Evolutionary conservation across 305 asterid species (phyloP).

Genomic region (Petunia hybrid): DNA sequence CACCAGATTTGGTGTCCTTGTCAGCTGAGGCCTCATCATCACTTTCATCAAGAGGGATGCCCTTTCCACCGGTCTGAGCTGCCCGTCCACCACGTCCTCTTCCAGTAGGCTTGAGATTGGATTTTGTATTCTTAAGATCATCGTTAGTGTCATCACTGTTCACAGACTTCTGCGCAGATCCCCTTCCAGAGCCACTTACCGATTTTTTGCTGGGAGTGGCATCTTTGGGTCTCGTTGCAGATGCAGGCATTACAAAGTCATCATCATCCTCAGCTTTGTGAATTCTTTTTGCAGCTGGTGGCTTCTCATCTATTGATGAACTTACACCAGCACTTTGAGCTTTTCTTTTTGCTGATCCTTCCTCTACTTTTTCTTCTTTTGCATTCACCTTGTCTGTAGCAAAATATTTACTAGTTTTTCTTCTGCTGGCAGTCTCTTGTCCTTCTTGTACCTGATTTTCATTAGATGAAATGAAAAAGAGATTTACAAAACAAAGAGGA

Average conservation of each 20-base stretch:
- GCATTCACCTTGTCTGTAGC: constrained; percentile 53
- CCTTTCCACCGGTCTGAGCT: constrained; percentile 45
- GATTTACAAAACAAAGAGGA: constrained; percentile 29
- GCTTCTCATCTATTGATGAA: constrained; percentile 49
- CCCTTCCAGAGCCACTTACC: constrained; percentile 76
- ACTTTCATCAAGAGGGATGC: constrained; percentile 59
- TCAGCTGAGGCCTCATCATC: constrained; percentile 68
- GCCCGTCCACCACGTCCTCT: constrained; percentile 82
- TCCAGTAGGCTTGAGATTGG: constrained; percentile 67
- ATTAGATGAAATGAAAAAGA: constrained; percentile 6
- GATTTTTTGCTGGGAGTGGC: constrained; percentile 72
- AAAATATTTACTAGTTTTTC: constrained; percentile 96
- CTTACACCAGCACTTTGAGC: constrained; percentile 49
- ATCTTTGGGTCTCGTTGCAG: constrained; percentile 54
- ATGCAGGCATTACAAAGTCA: constrained; percentile 65
- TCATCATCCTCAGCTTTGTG: constrained; percentile 76
- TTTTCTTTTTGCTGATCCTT: constrained; percentile 65
- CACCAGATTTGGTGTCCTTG: constrained; percentile 66
- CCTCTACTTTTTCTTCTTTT: constrained; percentile 66
- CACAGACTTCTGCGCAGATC: constrained; percentile 55
- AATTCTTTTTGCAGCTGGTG: constrained; percentile 63
- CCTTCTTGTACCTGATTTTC: constrained; percentile 58
- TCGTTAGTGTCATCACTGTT: constrained; percentile 62
- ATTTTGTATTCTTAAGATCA: constrained; percentile 56
- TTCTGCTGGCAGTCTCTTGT: constrained; percentile 73